Base-by-base conservation (phyloP, 2,329 filamentous ascomycete genomes). In the Rasamsonia emersonii region DNA sequence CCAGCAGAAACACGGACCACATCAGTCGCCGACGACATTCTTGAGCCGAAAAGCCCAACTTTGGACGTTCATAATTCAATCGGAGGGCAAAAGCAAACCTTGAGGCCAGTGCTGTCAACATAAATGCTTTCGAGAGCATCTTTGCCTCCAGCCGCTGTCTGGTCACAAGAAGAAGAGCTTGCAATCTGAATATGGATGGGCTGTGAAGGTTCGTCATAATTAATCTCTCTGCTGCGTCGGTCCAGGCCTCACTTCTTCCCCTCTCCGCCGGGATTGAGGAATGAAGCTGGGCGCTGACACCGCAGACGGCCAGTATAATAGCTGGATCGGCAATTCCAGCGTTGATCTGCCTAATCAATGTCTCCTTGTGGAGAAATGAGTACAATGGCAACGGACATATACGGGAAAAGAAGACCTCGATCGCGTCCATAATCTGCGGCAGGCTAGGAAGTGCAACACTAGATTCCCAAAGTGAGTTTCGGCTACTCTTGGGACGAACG, bases 1-100 rank as follows among this genome's bases (percentile, higher is more conserved):
- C 66, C 30, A 69, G 61, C 41, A 68, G 64, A 40, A 61, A 63
- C 8, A 69, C 56, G 2, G 66, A 61, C 67, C 67, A 70, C 65
- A 69, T 68, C 13, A 67, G 47, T 5, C 64, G 54, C 1, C 64
- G 56, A 7, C 64, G 59, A 1, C 61, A 62, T 46, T 67, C 64
- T 27, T 62, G 61, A 0, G 63, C 62, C 10, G 62, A 60, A 65
- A 13, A 67, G 49, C 24, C n/a, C 14, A 26, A 16, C 4, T 58
- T 60, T 5, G 60, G 50, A 36, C 65, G 66, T 39, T 70, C 68
- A 36, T 67, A 62, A 46, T 70, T 68, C 6, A 71, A 54, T 3
- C 65, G 59, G 9, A 71, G 54, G 3, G 65, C 67, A n/a, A 64
- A 61, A 4, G 68, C 65, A 35, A 68, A 67, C 2, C 66, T 26